These are phyloP conservation scores for Tricholoma sp. DNA, from an alignment of 768 basidiomycete species.

Conservation along the genomic window DNA sequence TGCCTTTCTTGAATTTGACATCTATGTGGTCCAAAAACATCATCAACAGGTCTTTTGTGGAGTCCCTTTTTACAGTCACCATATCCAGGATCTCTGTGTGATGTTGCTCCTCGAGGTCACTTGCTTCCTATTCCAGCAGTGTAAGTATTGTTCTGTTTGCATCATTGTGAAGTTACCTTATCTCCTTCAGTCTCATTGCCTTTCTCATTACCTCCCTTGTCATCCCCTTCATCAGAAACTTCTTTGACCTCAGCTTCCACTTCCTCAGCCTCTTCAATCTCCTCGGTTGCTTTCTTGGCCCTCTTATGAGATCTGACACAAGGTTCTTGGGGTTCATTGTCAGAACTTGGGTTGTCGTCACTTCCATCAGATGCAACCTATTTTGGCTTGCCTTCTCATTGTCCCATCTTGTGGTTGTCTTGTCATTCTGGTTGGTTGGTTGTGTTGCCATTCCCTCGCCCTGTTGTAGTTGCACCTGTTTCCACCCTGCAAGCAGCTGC, in stretches of 20 bases:
- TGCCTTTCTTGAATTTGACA: slow-evolving; percentile 3
- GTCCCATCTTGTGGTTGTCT: too few relatives aligned
- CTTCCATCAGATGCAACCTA: neutral
- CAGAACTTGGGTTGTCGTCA: neutral
- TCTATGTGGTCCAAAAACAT: neutral
- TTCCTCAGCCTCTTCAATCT: neutral
- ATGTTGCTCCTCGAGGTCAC: slow-evolving; percentile 1
- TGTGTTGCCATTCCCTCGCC: too few relatives aligned
- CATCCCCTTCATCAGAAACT: neutral
- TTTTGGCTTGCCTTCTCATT: too few relatives aligned
- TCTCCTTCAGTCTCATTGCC: neutral
- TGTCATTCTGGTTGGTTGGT: too few relatives aligned
- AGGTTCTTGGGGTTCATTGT: neutral
- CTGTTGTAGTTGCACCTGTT: too few relatives aligned
- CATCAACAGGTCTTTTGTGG: slow-evolving; percentile 1
- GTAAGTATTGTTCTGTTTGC: neutral
- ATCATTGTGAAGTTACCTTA: neutral
- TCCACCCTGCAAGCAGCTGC: too few relatives aligned
- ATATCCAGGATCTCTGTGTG: neutral
- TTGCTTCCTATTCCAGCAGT: neutral
- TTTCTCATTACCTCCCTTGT: neutral
- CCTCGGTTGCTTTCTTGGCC: neutral
- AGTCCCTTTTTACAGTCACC: neutral
- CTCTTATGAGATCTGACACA: neutral
- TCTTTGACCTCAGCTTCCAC: neutral